Evolutionary conservation across 2,329 filamentous ascomycete genomes (phyloP), one percentile per base, ranked within the genome.

Genomic region (Diplocarpon rosae): DNA sequence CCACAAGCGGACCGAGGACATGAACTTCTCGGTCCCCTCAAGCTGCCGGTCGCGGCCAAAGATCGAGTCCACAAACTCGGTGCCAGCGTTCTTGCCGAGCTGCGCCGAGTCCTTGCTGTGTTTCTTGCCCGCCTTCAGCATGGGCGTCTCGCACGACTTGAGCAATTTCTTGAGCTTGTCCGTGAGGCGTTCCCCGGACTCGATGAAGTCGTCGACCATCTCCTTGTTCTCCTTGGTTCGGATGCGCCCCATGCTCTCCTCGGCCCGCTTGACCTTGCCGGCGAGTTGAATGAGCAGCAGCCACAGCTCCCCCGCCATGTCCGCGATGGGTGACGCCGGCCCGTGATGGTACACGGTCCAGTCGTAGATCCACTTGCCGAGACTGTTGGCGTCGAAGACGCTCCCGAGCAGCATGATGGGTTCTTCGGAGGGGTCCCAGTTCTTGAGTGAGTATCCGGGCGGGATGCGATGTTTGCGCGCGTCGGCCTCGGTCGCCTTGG

Each of bases 351-450:
- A 95, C 52, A 95, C 86, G 14, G 92, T 95, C 92, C 92, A 98
- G 72, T 96, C 92, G 66, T 95, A 98, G 61, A 98, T 93, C 92
- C 92, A 98, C 68, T 95, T 95, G 60, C 92, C 92, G 27, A 98
- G 75, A 20, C 87, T 95, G 73, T 96, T 95, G 60, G 90, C 86
- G 62, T 96, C 92, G 61, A 96, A 96, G 45, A 96, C 92, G 61
- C 86, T 94, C 40, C 92, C 92, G 16, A 96, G 75, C 20, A 98
- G 76, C 62, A 95, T 81, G 62, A 98, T 95, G 41, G 92, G 92
- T 56, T 88, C 80, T 69, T 96, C 90, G 24, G 78, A 80, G 0
- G 90, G 90, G 63, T 98, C 92, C 92, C 92, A 96, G 70, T 96
- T 94, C 74, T 96, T 96, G 62, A 90, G 79, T 20, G 87, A 94